Percentiles rank a stretch among this genome's conserved stretches.
Evolutionary conservation across 768 basidiomycete genomes (phyloP).

Genomic region (Gymnopilus dilepis): DNA sequence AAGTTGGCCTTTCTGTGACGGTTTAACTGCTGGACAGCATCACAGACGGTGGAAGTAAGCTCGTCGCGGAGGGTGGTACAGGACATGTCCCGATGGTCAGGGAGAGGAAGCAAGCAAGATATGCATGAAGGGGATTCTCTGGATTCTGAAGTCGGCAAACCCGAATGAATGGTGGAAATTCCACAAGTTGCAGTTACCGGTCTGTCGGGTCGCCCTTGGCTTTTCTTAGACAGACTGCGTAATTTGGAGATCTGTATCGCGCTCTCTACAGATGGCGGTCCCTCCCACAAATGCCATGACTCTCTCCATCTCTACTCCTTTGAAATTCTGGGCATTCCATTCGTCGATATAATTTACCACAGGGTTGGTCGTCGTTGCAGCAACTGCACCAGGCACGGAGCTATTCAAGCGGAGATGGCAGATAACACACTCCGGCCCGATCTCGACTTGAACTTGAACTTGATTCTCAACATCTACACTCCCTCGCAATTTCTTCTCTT

Average conservation of each 20-base stretch:
- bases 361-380: not conserved
- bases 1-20: slow-evolving; percentile 52
- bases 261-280: not conserved
- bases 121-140: slow-evolving; percentile 13
- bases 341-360: slow-evolving; percentile 3
- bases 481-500: not conserved
- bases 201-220: slow-evolving; percentile 29
- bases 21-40: slow-evolving; percentile 52
- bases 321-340: not conserved
- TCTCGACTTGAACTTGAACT: not conserved
- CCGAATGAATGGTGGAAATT: slow-evolving; percentile 23
- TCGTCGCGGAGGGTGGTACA: slow-evolving; percentile 46
- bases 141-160: slow-evolving; percentile 14
- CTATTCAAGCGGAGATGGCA: slow-evolving; percentile 1
- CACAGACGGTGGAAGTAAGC: slow-evolving; percentile 54
- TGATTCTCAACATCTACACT: not conserved
- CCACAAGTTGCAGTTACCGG: slow-evolving; percentile 27
- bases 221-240: not conserved
- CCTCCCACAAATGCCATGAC: slow-evolving; percentile 7
- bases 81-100: slow-evolving; percentile 24
- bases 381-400: not conserved
- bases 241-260: not conserved
- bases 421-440: not conserved
- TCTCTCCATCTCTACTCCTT: not conserved
- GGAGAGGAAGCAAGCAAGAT: slow-evolving; percentile 15